Conservation (phyloP, 169 alveolate genomes). For the Cryptosporidium bovis region DNA sequence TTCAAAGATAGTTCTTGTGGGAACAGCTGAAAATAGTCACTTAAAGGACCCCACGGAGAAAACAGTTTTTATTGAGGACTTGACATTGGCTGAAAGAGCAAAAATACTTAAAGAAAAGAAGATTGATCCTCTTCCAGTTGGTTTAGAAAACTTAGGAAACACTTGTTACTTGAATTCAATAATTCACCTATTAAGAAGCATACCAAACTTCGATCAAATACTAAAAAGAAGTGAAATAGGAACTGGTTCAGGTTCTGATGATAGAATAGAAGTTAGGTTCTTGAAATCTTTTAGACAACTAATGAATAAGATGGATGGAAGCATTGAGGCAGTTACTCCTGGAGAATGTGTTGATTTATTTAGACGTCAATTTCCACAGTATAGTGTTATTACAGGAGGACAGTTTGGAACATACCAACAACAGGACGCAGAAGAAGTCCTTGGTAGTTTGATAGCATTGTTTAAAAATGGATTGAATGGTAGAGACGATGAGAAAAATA, state of each 20-base stretch:
- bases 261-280: conserved; percentile 75
- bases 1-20: conserved; percentile 89
- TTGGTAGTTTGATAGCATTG: conserved; percentile 83
- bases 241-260: conserved; percentile 6
- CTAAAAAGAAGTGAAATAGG: conserved; percentile 35
- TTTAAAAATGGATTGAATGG: conserved; percentile 72
- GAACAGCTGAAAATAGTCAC: conserved; percentile 89
- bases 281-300: conserved; percentile 81
- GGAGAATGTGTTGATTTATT: conserved; percentile 42
- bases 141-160: conserved; percentile 94
- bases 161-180: conserved; percentile 95
- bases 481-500: conserved; percentile 44
- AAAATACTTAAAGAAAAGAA: conserved; percentile 85
- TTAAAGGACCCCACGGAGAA: conserved; percentile 82
- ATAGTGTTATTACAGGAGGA: conserved; percentile 53
- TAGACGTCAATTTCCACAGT: conserved; percentile 65
- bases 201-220: conserved; percentile 37
- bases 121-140: conserved; percentile 88
- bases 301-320: conserved; percentile 80
- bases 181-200: conserved; percentile 83
- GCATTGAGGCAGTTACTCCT: conserved; percentile 41
- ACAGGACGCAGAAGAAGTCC: conserved; percentile 82
- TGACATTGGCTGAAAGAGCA: conserved; percentile 92
- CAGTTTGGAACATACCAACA: conserved; percentile 73
- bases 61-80: conserved; percentile 91